Evolutionary conservation across 306 rosid genomes (phyloP), one percentile per base, ranked within the genome.

Genomic region (Cucurbita argyrosperma): DNA sequence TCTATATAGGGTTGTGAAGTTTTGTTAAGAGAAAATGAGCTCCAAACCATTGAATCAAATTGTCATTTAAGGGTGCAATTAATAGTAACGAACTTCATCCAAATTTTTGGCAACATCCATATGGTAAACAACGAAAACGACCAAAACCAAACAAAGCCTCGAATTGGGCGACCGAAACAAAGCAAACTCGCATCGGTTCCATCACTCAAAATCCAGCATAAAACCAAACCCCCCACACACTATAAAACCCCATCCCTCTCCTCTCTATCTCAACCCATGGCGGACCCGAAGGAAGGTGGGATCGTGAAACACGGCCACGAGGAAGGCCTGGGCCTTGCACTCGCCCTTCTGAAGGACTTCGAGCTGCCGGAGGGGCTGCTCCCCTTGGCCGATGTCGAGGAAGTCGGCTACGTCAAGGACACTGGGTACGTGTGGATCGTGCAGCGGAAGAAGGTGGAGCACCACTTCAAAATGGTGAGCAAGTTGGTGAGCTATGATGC

Each of bases 401-500:
- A 92, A 78, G 96, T 90, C 0, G 98, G 96, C 10, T 87, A 65
- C 10, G 98, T 88, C 73, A 92, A 82, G 63, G 64, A 62, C 45
- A 88, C 89, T 0, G 90, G 96, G 5, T 92, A 87, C 87, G 89
- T 92, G 82, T 92, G 98, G 98, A 86, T 93, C 7, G 62, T 73
- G 76, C 98, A 93, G 79, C 82, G 80, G 82, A 90, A 92, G 82
- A 90, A 88, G 73, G 93, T 93, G 39, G 96, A 93, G 80, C 98
- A 93, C 35, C 75, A 87, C 58, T 93, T 93, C 91, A 93, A 90
- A 80, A 13, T 79, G 77, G 75, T 93, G 5, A 83, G 76, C 75
- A 90, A 93, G 78, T 86, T 90, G 16, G 96, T 93, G 79, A 93
- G 98, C 51, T 90, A 88, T 23, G 86, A 84, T 77, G 45, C 83